These are phyloP conservation scores for Corchorus capsularis DNA, from an alignment of 345 rosid genomes.

Conservation along the genomic window DNA sequence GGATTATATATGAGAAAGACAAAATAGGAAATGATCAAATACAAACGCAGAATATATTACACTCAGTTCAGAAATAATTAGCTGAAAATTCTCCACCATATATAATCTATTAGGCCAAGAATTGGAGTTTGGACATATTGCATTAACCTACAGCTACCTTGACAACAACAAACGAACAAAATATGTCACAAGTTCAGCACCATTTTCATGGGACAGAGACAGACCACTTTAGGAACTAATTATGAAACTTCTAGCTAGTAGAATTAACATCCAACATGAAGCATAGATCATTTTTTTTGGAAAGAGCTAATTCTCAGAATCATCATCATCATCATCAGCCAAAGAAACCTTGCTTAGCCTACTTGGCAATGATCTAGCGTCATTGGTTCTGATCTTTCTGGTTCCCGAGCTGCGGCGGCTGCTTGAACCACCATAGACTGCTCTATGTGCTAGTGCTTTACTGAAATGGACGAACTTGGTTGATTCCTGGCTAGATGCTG, in stretches of 20 bases:
- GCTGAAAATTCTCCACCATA: background rate
- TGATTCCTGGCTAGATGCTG: constrained; percentile 11
- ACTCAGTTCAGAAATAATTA: background rate
- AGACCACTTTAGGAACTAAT: background rate
- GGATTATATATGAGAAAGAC: no score
- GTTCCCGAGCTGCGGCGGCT: constrained; percentile 34
- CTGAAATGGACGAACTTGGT: constrained; percentile 29
- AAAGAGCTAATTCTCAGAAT: constrained; percentile 22
- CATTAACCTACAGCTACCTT: background rate
- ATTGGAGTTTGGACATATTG: background rate
- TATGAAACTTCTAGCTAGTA: background rate
- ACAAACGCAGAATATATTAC: background rate
- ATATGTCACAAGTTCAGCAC: background rate
- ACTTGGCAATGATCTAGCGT: constrained; percentile 32
- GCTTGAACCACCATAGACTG: constrained; percentile 39
- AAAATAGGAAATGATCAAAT: background rate
- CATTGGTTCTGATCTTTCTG: constrained; percentile 34
- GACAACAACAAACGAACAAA: background rate
- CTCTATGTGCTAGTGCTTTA: constrained; percentile 55
- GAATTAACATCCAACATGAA: background rate
- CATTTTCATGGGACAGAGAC: background rate
- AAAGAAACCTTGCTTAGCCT: constrained; percentile 48
- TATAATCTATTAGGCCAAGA: background rate
- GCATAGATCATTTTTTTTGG: background rate
- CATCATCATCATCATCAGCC: constrained; percentile 46